phyloP scores from a whole-genome alignment of 2,329 filamentous ascomycete species.

The Lecanosticta acicola region DNA sequence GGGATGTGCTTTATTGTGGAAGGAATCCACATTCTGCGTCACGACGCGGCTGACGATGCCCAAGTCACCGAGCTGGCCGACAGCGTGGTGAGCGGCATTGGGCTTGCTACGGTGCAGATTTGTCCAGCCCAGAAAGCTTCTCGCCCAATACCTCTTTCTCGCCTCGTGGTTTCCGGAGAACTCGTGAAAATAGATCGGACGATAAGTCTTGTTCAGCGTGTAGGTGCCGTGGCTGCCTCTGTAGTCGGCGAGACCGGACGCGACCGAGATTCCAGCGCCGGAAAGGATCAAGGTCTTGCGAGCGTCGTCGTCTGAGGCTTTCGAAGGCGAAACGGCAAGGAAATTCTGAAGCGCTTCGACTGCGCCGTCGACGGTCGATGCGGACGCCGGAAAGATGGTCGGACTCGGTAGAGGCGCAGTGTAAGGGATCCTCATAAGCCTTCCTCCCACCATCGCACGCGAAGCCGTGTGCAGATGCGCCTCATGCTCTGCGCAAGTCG shows the following conservation, averaged over 20 bases:
- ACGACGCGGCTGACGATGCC: conserved; percentile 72
- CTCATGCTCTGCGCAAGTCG: conserved; percentile 1
- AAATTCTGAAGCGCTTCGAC: conserved; percentile 73
- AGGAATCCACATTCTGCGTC: conserved; percentile 96
- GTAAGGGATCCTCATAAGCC: conserved; percentile 72
- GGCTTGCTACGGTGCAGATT: conserved; percentile 71
- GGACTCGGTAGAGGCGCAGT: conserved; percentile 75
- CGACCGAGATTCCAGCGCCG: conserved; percentile 88
- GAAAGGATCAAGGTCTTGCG: conserved; percentile 62
- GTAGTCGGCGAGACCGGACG: conserved; percentile 90
- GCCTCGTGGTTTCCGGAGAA: conserved; percentile 77
- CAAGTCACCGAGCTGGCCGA: conserved; percentile 64
- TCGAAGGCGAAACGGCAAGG: conserved; percentile 53
- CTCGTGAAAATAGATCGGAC: conserved; percentile 89
- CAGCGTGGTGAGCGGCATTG: conserved; percentile 72
- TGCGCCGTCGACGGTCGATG: conserved; percentile 64
- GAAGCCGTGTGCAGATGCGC: not conserved
- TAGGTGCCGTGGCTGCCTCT: conserved; percentile 86
- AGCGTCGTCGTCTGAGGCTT: conserved; percentile 39
- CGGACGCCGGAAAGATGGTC: conserved; percentile 65
- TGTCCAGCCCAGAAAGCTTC: conserved; percentile 90
- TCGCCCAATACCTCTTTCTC: conserved; percentile 89
- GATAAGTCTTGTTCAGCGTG: conserved; percentile 73
- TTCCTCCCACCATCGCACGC: not conserved
- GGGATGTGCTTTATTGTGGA: conserved; percentile 75